Base-by-base conservation (phyloP, 1,284 basidiomycete genomes). In the Rhodotorula sp. region DNA sequence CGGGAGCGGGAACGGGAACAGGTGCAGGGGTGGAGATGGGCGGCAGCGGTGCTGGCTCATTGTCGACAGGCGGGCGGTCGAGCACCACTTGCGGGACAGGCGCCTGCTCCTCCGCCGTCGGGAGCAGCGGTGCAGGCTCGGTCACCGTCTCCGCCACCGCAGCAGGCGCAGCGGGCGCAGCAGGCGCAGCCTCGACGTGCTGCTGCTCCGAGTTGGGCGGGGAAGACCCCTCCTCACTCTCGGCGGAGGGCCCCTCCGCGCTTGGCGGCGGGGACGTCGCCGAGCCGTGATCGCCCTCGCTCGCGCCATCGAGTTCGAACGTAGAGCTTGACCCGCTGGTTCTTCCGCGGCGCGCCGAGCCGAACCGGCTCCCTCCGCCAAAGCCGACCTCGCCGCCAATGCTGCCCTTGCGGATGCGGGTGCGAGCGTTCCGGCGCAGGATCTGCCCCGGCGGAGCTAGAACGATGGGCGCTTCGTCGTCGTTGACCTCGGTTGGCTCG, bases 401-500 rank as follows among this genome's bases (percentile, higher is more conserved):
- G n/a, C 50, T 50, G n/a, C 36, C 46, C 83, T 97, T 99, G 67
- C 96, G 89, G 79, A 97, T 97, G 84, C 94, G 95, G 6, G 96
- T 99, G 32, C 95, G 88, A 15, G 93, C 94, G 21, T 93, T 88
- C 58, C 96, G 89, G 41, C 94, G 91, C 22, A 99, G 85, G 78
- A 95, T 94, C 81, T 90, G 90, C 22, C 91, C 91, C 2, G 92
- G 92, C 59, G 89, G 89, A 46, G 91, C 92, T 10, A 94, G 88
- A 70, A 97, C 90, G 78, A 97, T 91, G 37, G 94, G 95, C 36
- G 87, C 86, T 82, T 97, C 94, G 4, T 89, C 90, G 48, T 92
- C 91, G 76, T 92, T 90, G 17, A n/a, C 55, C 37, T 15, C 55
- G 46, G 55, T 58, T 70, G 25, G 77, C 21, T 53, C 50, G 48